Percentiles rank a stretch among this genome's conserved stretches.
Evolutionary conservation across 371 early-diverging fungal species (phyloP).

Genomic region (Chytridium lagenaria): DNA sequence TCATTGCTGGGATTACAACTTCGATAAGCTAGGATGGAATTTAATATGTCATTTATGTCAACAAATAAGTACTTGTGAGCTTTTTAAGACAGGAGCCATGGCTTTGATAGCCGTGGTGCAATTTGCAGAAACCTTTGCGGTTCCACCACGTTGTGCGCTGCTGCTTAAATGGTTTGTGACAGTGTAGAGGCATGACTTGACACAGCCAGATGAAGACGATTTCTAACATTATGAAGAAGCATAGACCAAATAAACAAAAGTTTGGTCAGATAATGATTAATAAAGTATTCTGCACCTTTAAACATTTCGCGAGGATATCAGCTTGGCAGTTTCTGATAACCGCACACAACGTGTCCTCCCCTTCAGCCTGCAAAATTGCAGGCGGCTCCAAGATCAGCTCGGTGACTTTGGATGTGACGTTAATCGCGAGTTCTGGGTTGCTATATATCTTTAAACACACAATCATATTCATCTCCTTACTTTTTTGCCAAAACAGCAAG

Average conservation of each 20-base stretch:
- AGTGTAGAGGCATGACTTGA: constrained; percentile 25
- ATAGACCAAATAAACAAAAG: constrained; percentile 48
- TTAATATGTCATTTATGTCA: not conserved
- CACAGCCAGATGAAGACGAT: not conserved
- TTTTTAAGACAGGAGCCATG: constrained; percentile 13
- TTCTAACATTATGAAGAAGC: constrained; percentile 45
- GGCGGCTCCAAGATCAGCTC: not conserved
- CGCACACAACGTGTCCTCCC: not conserved
- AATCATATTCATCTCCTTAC: not conserved
- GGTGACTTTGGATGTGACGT: not conserved
- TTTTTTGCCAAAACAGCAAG: not conserved
- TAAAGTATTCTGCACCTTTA: constrained; percentile 20
- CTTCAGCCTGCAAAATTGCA: not conserved
- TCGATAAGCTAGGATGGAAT: constrained; percentile 40
- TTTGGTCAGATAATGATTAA: constrained; percentile 17
- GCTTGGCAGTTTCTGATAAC: constrained; percentile 3
- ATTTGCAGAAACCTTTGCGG: not conserved
- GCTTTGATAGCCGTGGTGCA: not conserved
- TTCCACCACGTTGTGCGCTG: constrained; percentile 40
- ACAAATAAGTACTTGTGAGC: not conserved
- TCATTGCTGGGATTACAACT: constrained; percentile 49
- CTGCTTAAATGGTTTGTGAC: constrained; percentile 12
- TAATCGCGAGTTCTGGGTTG: not conserved
- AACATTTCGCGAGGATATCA: constrained; percentile 53
- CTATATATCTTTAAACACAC: not conserved